Conservation (phyloP, 768 basidiomycete genomes). For the Suillus weaverae region DNA sequence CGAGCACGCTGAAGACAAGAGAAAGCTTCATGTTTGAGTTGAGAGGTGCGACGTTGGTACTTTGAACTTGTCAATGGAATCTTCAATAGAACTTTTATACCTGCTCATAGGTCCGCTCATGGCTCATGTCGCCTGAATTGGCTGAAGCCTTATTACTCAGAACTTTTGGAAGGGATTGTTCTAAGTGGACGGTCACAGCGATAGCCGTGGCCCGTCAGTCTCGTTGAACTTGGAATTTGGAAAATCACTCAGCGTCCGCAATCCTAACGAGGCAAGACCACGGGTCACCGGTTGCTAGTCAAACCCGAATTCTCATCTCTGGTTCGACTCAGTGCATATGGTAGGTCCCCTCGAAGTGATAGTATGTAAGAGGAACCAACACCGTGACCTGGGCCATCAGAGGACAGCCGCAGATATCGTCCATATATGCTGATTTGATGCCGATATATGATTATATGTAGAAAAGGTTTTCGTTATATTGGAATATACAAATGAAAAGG, state of each 20-base stretch:
- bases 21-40: background rate
- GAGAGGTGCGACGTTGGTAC: background rate
- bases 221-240: no score
- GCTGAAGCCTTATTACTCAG: background rate
- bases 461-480: no score
- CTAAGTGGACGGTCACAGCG: background rate
- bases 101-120: background rate
- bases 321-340: background rate
- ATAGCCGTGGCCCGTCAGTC: background rate
- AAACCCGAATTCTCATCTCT: background rate
- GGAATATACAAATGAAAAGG: no score
- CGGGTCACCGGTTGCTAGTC: no score
- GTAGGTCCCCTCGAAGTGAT: no score
- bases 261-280: background rate
- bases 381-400: no score
- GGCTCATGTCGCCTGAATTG: background rate
- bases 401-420: no score
- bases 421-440: no score
- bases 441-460: no score
- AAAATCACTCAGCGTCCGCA: background rate
- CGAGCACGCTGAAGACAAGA: background rate
- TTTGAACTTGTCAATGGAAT: background rate
- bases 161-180: background rate
- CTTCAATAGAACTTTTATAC: background rate
- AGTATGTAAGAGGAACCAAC: no score